Base-by-base conservation (phyloP, 83 land plant genomes). In the Larix sibirica region DNA sequence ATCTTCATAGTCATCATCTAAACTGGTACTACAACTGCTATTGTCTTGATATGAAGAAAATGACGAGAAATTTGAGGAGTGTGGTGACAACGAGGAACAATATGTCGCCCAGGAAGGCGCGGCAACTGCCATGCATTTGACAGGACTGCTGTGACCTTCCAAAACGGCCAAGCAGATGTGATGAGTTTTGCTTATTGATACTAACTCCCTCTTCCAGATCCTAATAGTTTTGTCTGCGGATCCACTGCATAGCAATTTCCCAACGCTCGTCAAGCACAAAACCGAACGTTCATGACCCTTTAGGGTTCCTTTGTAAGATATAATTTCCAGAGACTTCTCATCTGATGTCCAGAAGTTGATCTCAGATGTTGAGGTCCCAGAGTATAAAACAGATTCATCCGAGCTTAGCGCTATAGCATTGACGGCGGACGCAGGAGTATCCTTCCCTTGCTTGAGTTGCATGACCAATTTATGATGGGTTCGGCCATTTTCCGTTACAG, bases 191-290 rank as follows among this genome's bases (percentile, higher is more conserved):
- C 60, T n/a, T 33, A 33, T 33, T 33, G 36, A 33, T 33, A 33
- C 36, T 0, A n/a, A 65, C 18, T 86, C 90, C 62, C 90, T 87
- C 80, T 83, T 84, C 94, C 94, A 92, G 38, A 92, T 81, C 83
- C 90, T 73, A 12, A 92, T 92, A 17, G 88, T 92, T 0, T 86
- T 73, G 73, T 92, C 94, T 44, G 83, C 92, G 0, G 94, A 92
- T 12, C 94, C 92, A 44, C 94, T 90, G 23, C 85, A 81, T 18
- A 90, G 62, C 77, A 90, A 26, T 40, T 80, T 73, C 28, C 61
- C 88, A 0, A 81, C 58, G 0, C 87, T 82, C 38, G 44, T 87
- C 69, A 92, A 75, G 82, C 94, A 88, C 4, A 88, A 86, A 63
- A 92, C 94, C 0, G 90, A 86, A n/a, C 67, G 64, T 0, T 69